phyloP scores from a whole-genome alignment of 2,329 filamentous ascomycete species.

The Aspergillus candidus region DNA sequence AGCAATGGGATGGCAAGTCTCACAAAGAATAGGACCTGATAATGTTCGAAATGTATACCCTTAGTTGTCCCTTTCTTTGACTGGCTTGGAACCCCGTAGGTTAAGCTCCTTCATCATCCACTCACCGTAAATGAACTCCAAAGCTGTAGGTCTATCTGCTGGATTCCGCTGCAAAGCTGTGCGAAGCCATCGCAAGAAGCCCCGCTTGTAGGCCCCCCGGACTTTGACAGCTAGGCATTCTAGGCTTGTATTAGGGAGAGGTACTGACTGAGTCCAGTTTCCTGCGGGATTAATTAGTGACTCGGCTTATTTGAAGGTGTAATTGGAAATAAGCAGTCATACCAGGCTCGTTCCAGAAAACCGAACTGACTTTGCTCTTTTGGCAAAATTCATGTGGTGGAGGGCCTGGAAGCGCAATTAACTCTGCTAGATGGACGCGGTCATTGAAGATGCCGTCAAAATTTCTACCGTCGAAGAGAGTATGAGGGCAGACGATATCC shows the following conservation, averaged over 20 bases:
- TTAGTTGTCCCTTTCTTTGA: too few species aligned
- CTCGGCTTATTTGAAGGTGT: too few species aligned
- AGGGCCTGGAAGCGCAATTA: conserved; percentile 14
- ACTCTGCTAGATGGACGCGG: conserved; percentile 19
- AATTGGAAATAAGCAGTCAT: too few species aligned
- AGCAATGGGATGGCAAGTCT: too few species aligned
- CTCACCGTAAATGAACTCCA: conserved; percentile 32
- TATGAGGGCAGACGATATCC: conserved; percentile 1
- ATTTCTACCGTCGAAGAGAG: conserved; percentile 8
- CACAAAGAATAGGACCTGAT: too few species aligned
- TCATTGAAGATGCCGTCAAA: conserved; percentile 17
- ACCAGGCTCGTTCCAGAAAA: conserved; percentile 20
- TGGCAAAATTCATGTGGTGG: conserved; percentile 13
- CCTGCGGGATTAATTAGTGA: too few species aligned
- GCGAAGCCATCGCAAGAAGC: conserved; percentile 21
- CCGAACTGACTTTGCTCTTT: conserved; percentile 9
- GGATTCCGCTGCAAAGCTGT: conserved; percentile 25
- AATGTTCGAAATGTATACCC: too few species aligned
- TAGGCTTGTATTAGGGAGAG: conserved; percentile 14
- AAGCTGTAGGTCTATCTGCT: conserved; percentile 21
- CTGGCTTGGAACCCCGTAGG: neutral
- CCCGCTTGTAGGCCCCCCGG: conserved; percentile 18
- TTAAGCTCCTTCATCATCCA: conserved; percentile 27
- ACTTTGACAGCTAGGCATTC: conserved; percentile 17
- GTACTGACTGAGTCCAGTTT: conserved; percentile 13